Base-by-base conservation (phyloP, 495 filamentous ascomycete genomes). In the Apiosordaria backusii region DNA sequence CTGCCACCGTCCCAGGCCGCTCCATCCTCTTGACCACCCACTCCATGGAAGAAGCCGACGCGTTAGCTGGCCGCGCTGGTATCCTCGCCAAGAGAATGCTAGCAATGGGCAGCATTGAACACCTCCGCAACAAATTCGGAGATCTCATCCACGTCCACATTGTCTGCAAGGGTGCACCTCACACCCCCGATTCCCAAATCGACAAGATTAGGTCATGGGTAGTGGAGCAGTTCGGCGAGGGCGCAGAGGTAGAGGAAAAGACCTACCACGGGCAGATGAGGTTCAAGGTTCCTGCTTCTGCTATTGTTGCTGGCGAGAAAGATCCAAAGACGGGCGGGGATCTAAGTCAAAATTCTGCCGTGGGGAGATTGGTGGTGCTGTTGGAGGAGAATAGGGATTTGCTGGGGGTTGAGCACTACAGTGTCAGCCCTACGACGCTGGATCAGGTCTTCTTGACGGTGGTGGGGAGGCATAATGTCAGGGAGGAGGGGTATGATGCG, bases 391-490 rank as follows among this genome's bases (percentile, higher is more conserved):
- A 86, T 59, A 90, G 87, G 70, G 79, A 86, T 26, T 75, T 74
- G 19, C 71, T 94, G 55, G 89, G 90, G 0, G 80, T 95, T 26
- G 88, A 90, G 78, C 90, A 91, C 73, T 96, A 90, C 73, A 89
- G 87, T 57, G 90, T 93, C 68, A 88, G 84, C 57, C 90, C 89
- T 67, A 92, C 91, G 60, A 93, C 90, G 40, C 81, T 96, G 65
- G 92, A 96, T 76, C 89, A 95, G 79, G 91, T 96, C 0, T 97
- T 97, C 77, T 78, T 97, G 78, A 86, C 78, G 50, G 92, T 96
- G 67, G 91, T 95, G 0, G 86, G 86, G 19, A 83, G 84, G 74
- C 89, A 94, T 74, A 85, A 91, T 76, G 85, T 96, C 2, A 76
- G 83, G 62, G 92, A 96, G 77, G 92, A 94, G 79, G 89, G 90